Base-by-base conservation (phyloP, 495 filamentous ascomycete genomes). In the Penicillium coprophilum region DNA sequence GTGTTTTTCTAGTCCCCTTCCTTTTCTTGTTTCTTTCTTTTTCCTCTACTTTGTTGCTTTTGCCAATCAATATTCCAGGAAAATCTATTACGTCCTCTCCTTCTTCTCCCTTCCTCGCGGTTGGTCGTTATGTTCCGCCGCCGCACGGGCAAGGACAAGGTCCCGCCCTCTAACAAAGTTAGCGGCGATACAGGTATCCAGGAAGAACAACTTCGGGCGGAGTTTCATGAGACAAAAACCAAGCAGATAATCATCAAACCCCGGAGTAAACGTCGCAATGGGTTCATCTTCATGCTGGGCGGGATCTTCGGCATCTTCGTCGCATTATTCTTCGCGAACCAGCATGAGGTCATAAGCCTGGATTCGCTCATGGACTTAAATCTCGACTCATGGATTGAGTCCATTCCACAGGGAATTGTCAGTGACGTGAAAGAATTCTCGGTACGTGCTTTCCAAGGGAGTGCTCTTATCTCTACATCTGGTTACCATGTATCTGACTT, bases 311-410 rank as follows among this genome's bases (percentile, higher is more conserved):
- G 92, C 19, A 78, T 97, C 53, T 73, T 90, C 10, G 77, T 87
- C 27, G 92, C 92, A 4, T 83, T 89, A 39, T 87, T 95, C 70
- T 92, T 97, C 60, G 92, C 91, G 19, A 82, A 85, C 47, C 89
- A 82, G 67, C 88, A 90, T 72, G 90, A 96, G 63, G 80, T 95
- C 49, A 88, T 95, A 59, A 89, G 88, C 55, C 75, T 97, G 55
- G 88, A 90, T 41, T 86, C 86, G 55, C 66, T 96, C 52, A 82
- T 87, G 67, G 88, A 93, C 55, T 72, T 97, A 65, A 92, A 91
- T 70, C 80, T 96, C 71, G 91, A 96, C 53, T 83, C 82, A 11
- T 71, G 96, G 53, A 76, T 94, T 30, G 91, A 96, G 65, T 88
- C 87, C 0, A 80, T 97, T 30, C 92, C 92, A 1, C 87, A 89